These are phyloP conservation scores for Pythium sukuiense DNA, from an alignment of 352 stramenopile genomes.

Conservation along the genomic window DNA sequence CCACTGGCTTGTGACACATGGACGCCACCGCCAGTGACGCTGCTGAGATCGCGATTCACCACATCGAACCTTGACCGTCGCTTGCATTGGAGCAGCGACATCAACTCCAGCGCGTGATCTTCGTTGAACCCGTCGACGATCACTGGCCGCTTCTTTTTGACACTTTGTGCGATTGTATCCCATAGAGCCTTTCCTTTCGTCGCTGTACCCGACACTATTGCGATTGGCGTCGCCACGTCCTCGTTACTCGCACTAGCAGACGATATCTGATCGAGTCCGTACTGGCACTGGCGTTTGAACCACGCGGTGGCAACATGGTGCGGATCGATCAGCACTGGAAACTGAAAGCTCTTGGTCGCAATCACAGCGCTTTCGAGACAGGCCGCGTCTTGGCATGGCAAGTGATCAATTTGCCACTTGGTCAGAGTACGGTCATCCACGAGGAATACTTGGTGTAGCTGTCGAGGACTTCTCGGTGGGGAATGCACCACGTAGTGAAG, in stretches of 20 bases:
- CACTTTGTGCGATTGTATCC: constrained; percentile 39
- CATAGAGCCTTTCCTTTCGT: constrained; percentile 29
- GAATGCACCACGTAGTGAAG: constrained; percentile 39
- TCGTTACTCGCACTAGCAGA: neutral
- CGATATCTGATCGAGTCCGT: neutral
- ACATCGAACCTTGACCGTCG: constrained; percentile 42
- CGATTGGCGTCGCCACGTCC: neutral
- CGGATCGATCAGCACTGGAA: constrained; percentile 64
- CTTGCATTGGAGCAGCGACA: constrained; percentile 48
- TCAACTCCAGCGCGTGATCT: constrained; percentile 26
- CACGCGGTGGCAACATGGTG: constrained; percentile 50
- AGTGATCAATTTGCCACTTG: constrained; percentile 46
- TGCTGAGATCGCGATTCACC: constrained; percentile 51
- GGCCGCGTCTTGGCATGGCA: constrained; percentile 37
- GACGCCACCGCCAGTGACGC: constrained; percentile 3
- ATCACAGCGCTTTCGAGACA: constrained; percentile 51
- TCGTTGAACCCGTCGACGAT: constrained; percentile 47
- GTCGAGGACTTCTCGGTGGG: constrained; percentile 19
- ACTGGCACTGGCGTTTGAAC: constrained; percentile 43
- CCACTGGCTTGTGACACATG: neutral
- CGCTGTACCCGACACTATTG: constrained; percentile 17
- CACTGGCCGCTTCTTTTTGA: constrained; percentile 41
- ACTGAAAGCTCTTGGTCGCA: constrained; percentile 36
- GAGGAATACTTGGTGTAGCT: constrained; percentile 33
- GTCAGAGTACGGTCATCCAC: constrained; percentile 34